Evolutionary conservation across 1,284 basidiomycete species (phyloP).

Genomic region (Puccinia hordei): DNA sequence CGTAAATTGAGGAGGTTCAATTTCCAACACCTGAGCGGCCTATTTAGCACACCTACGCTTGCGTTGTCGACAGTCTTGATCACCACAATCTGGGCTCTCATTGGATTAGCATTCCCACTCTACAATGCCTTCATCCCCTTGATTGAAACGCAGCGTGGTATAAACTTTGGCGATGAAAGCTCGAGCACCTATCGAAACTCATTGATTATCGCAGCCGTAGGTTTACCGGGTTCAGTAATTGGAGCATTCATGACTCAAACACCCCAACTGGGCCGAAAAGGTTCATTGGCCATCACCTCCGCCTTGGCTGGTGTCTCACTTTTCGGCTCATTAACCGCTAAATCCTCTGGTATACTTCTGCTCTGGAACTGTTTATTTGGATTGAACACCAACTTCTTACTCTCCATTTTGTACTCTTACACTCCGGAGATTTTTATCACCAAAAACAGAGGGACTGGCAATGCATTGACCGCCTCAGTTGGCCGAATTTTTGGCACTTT

Average conservation of each 20-base stretch:
- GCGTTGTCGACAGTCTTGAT: constrained; percentile 72
- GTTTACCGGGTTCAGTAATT: constrained; percentile 64
- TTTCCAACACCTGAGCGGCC: constrained; percentile 59
- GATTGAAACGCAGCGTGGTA: constrained; percentile 3
- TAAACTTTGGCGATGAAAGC: background rate
- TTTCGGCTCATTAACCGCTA: constrained; percentile 62
- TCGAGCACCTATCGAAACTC: constrained; percentile 3
- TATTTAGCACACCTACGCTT: constrained; percentile 97
- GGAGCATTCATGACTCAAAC: constrained; percentile 86
- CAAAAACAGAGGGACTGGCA: constrained; percentile 74
- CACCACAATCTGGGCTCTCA: background rate
- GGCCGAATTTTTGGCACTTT: constrained; percentile 89
- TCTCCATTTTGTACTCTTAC: background rate
- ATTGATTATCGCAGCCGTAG: constrained; percentile 9
- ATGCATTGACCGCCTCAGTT: constrained; percentile 83
- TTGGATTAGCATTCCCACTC: constrained; percentile 4
- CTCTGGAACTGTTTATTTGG: constrained; percentile 7
- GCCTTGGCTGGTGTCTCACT: constrained; percentile 68
- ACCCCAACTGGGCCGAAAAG: constrained; percentile 68
- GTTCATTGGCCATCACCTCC: constrained; percentile 79
- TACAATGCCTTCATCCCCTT: constrained; percentile 14
- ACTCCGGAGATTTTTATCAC: constrained; percentile 2
- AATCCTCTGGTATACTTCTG: constrained; percentile 67
- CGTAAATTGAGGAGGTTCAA: constrained; percentile 64
- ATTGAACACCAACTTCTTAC: background rate